Evolutionary conservation across 352 stramenopile genomes (phyloP), one percentile per base, ranked within the genome.

Genomic region (Phytophthora uliginosa): DNA sequence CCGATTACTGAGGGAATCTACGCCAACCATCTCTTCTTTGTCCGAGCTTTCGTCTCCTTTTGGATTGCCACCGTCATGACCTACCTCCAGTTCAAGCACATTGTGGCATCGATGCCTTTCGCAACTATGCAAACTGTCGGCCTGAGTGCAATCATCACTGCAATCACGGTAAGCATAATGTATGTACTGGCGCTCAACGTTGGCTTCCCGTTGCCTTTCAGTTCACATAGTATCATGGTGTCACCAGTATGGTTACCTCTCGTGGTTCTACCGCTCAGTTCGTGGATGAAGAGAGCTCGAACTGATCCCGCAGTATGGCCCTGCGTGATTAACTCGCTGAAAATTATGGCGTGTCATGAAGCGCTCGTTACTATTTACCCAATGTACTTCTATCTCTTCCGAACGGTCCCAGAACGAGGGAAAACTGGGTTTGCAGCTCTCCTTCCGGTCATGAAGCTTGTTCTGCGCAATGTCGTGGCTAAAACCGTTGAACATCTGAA

Each of bases 191-290:
- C 61, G 2, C 34, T 73, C 12, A 13, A 18, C 2, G 69, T 86
- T 28, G 79, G 79, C 0, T 84, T 78, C 53, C 76, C 76, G 0
- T 24, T 83, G 13, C 76, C 76, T n/a, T 82, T 86, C 59, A 74
- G 63, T n/a, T n/a, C n/a, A n/a, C n/a, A n/a, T 26, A 71, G 79
- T 7, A 59, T 75, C 4, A 62, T 69, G 7, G 33, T 65, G 26
- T 59, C 51, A 38, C 34, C 65, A 12, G n/a, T 64, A n/a, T 72
- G 69, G 63, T 7, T 51, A 22, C 38, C 55, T 20, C 33, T 78
- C 2, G 54, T 74, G 7, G 20, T 59, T 7, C 10, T 34, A 9
- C 56, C 57, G 5, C 47, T 78, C 12, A 33, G 26, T 36, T 59
- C 45, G 18, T 56, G 58, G 24, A 47, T 67, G 36, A 57, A 48